Evolutionary conservation across 2,329 filamentous ascomycete genomes (phyloP).

Genomic region (Ophiostoma montium): DNA sequence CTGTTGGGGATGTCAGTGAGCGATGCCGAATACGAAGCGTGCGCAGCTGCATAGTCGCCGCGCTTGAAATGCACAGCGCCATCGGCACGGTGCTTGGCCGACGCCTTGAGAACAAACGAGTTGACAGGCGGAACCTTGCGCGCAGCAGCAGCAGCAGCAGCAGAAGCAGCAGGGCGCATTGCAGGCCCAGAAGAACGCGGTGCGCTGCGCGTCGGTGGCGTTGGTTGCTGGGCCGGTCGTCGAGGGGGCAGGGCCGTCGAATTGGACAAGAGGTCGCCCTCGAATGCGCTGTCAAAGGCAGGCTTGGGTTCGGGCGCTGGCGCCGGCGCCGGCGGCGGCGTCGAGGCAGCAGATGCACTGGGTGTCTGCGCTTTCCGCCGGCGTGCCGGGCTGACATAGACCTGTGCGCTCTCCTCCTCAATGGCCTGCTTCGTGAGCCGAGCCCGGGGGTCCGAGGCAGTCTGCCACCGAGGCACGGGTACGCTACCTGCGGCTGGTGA

Average conservation of each 20-base stretch:
- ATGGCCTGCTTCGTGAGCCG: slow-evolving; percentile 58
- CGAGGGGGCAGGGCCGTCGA: slow-evolving; percentile 20
- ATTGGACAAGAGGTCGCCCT: slow-evolving; percentile 53
- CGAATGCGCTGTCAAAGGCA: slow-evolving; percentile 22
- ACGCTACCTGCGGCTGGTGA: slow-evolving; percentile 33
- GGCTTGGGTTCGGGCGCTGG: slow-evolving; percentile 17
- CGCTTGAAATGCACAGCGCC: slow-evolving; percentile 87
- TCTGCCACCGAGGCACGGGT: slow-evolving; percentile 44
- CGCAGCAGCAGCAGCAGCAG: slow-evolving; percentile 25
- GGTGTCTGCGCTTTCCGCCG: slow-evolving; percentile 42
- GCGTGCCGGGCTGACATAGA: slow-evolving; percentile 76
- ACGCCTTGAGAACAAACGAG: slow-evolving; percentile 54
- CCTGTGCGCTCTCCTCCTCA: slow-evolving; percentile 69
- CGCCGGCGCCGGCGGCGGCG: slow-evolving; percentile 30
- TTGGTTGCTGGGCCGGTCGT: slow-evolving; percentile 2
- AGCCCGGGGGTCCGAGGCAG: slow-evolving; percentile 33
- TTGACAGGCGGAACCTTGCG: slow-evolving; percentile 55
- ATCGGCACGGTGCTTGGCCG: slow-evolving; percentile 61
- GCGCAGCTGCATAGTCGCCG: slow-evolving; percentile 80
- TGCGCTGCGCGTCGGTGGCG: neutral
- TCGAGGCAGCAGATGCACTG: slow-evolving; percentile 19
- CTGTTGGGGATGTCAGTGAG: slow-evolving; percentile 57
- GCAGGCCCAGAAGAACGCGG: slow-evolving; percentile 25
- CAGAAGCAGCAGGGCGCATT: slow-evolving; percentile 21
- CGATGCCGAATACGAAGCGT: slow-evolving; percentile 67